phyloP scores from a whole-genome alignment of 192 early-diverging fungal species.

The Funneliformis mosseae region DNA sequence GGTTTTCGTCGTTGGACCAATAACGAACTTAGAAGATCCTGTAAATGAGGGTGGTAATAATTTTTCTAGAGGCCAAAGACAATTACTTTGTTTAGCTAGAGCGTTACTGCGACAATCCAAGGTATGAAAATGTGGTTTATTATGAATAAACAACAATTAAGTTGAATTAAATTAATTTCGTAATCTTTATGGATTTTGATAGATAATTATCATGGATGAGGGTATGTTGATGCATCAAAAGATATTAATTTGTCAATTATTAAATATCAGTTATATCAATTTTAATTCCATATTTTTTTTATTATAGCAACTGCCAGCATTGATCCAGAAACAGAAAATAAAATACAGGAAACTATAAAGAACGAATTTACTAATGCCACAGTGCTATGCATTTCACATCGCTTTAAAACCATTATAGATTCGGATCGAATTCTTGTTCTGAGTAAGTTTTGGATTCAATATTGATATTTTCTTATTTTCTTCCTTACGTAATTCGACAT shows the following conservation, averaged over 20 bases:
- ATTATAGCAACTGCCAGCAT: conserved; percentile 64
- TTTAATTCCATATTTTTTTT: neutral
- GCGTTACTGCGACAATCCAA: conserved; percentile 70
- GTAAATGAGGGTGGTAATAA: conserved; percentile 86
- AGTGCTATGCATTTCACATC: conserved; percentile 64
- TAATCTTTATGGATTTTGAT: neutral
- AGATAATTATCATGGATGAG: conserved; percentile 54
- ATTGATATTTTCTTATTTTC: conserved; percentile 1
- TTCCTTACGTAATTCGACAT: neutral
- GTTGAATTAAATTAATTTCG: neutral
- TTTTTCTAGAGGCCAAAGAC: conserved; percentile 80
- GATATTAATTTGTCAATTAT: neutral
- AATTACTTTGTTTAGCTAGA: conserved; percentile 77
- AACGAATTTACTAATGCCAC: conserved; percentile 59
- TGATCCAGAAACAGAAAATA: conserved; percentile 60
- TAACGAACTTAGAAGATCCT: conserved; percentile 66
- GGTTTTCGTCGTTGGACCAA: conserved; percentile 36
- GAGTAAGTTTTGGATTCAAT: neutral
- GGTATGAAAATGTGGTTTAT: conserved; percentile 47
- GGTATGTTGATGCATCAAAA: conserved; percentile 33
- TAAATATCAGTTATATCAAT: neutral
- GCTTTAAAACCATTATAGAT: conserved; percentile 63
- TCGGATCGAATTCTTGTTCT: conserved; percentile 66
- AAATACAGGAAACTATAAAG: conserved; percentile 62
- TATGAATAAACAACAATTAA: neutral